phyloP scores from a whole-genome alignment of 2,329 filamentous ascomycete species.

The Elsinoe batatas region DNA sequence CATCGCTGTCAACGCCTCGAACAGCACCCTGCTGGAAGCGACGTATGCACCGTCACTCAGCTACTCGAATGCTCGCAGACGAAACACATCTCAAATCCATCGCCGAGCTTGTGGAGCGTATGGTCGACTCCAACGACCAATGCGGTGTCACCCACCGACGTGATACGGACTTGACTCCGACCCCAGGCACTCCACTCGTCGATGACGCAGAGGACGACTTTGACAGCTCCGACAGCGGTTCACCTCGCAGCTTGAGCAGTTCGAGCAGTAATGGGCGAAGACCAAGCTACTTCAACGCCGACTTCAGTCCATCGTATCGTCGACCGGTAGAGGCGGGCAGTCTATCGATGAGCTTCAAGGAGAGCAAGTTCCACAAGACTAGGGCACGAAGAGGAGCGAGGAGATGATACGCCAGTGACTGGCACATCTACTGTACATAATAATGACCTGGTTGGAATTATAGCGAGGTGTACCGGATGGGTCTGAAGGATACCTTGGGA shows the following conservation, averaged over 20 bases:
- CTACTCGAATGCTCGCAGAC: constrained; percentile 28
- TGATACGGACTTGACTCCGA: constrained; percentile 3
- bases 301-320: constrained; percentile 2
- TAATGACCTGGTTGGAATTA: background rate
- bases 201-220: constrained; percentile 15
- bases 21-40: constrained; percentile 12
- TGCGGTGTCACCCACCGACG: constrained; percentile 20
- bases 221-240: constrained; percentile 15
- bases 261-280: constrained; percentile 14
- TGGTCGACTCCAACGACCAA: constrained; percentile 30
- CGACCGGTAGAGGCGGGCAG: constrained; percentile 13
- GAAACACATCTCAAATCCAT: constrained; percentile 29
- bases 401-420: background rate
- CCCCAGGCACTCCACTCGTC: background rate
- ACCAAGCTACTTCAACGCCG: constrained; percentile 13
- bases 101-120: constrained; percentile 29
- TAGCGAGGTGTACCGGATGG: background rate
- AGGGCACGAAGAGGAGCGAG: constrained; percentile 5
- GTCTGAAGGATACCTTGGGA: background rate
- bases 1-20: constrained; percentile 22
- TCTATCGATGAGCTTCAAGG: constrained; percentile 4
- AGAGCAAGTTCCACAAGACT: constrained; percentile 10
- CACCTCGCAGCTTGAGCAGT: constrained; percentile 12
- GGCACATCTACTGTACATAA: constrained; percentile 8
- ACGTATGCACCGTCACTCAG: constrained; percentile 29